Evolutionary conservation across 2,329 filamentous ascomycete species (phyloP).

Genomic region (Diplodia sapinea): DNA sequence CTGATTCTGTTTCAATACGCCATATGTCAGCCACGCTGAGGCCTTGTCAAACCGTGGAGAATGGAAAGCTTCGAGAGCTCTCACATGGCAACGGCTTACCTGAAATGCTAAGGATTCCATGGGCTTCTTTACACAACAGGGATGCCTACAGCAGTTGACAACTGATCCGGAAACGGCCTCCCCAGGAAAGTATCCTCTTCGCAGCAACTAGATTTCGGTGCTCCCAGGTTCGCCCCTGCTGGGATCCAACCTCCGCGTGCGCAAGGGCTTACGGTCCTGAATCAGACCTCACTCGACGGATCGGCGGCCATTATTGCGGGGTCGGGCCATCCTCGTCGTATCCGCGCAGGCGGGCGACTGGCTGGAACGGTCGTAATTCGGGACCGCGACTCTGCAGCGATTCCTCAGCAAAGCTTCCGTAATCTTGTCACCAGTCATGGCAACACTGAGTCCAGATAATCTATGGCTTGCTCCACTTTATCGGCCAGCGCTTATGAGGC

Average conservation of each 20-base stretch:
- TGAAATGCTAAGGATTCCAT: neutral
- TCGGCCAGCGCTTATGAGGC: slow-evolving; percentile 18
- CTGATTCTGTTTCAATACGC: neutral
- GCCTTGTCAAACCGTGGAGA: neutral
- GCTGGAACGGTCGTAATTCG: slow-evolving; percentile 18
- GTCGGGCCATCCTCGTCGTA: slow-evolving; percentile 7
- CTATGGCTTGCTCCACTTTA: slow-evolving; percentile 17
- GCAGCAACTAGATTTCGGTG: slow-evolving; percentile 7
- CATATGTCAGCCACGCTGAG: slow-evolving; percentile 4
- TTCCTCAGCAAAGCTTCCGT: slow-evolving; percentile 19
- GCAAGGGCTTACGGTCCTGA: slow-evolving; percentile 22
- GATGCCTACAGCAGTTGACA: slow-evolving; percentile 1
- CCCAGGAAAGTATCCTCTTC: neutral
- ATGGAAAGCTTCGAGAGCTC: neutral
- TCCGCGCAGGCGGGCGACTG: slow-evolving; percentile 14
- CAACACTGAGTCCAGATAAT: slow-evolving; percentile 3
- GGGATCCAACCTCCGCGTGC: slow-evolving; percentile 7
- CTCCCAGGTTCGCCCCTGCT: slow-evolving; percentile 4
- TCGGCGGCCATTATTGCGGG: slow-evolving; percentile 22
- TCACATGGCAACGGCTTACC: neutral
- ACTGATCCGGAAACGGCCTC: slow-evolving; percentile 4
- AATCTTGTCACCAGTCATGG: slow-evolving; percentile 22
- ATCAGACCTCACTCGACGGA: slow-evolving; percentile 19
- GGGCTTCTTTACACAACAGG: neutral
- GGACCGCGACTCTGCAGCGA: slow-evolving; percentile 14